Base-by-base conservation (phyloP, 331 rosid species). In the Rhamnella rubrinervis region DNA sequence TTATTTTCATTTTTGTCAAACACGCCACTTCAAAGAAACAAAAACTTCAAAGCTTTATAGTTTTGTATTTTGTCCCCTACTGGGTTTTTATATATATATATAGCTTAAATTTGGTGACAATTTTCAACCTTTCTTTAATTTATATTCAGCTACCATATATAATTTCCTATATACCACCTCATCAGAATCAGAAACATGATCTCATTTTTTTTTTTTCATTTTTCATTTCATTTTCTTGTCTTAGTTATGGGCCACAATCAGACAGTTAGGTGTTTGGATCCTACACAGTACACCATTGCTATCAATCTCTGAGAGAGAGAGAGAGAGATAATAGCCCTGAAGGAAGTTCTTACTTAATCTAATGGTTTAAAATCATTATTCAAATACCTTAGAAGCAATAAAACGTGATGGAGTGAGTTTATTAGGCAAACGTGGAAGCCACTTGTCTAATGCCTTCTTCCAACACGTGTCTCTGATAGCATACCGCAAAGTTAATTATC, bases 391-490 rank as follows among this genome's bases (percentile, higher is more conserved):
- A 31, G 80, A 70, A 68, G 81, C 76, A 73, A 73, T 46, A 18
- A 46, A 75, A 67, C 66, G 61, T 19, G 75, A 69, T 58, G 73
- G 55, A 52, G 69, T 31, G 50, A 65, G 60, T 47, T 44, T 44
- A 44, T 17, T 38, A 31, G 50, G 59, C 57, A 59, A 31, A 35
- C 6, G 26, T 26, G 70, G 46, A 47, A 70, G 81, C 73, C 72
- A 80, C 77, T 35, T 63, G 71, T 50, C 52, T 5, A 26, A 23
- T 28, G 56, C 23, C 38, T 73, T 72, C 78, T 40, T 23, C 55
- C 44, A 63, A 23, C 84, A 74, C 44, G 59, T 71, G 78, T 69
- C 69, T 37, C 40, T 58, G 55, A 41, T 3, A 80, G 78, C 70
- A 72, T 57, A 70, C 55, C 56, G 66, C 38, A 21, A 21, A 39